Conservation (phyloP, 305 asterid species). For the Withania somnifera region DNA sequence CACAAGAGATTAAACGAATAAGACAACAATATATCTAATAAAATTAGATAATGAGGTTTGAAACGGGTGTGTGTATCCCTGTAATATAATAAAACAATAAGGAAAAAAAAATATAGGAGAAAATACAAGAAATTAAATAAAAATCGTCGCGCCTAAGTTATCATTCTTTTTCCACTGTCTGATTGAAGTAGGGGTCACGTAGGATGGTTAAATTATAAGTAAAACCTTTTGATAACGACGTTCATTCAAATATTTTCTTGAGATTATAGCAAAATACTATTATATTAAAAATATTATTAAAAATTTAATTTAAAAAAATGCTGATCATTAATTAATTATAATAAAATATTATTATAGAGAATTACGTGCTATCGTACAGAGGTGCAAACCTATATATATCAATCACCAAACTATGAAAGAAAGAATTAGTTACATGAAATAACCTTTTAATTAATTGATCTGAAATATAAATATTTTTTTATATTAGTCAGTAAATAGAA, state of each 20-base stretch:
- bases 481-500: background rate
- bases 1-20: background rate
- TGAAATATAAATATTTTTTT: background rate
- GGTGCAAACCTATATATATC: no score
- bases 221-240: background rate
- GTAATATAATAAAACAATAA: no score
- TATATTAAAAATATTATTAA: background rate
- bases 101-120: no score
- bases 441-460: background rate
- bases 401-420: background rate
- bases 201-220: no score
- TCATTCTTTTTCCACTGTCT: no score
- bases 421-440: background rate
- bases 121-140: no score
- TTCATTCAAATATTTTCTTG: background rate
- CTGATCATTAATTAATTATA: no score
- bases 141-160: no score
- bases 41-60: no score
- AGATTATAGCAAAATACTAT: background rate
- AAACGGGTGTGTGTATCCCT: no score
- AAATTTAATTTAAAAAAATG: background rate
- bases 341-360: background rate
- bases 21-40: no score
- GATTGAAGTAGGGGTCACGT: no score
- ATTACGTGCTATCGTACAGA: background rate